Evolutionary conservation across 2,329 filamentous ascomycete species (phyloP), one percentile per base, ranked within the genome.

Genomic region (Colletotrichum lentis): DNA sequence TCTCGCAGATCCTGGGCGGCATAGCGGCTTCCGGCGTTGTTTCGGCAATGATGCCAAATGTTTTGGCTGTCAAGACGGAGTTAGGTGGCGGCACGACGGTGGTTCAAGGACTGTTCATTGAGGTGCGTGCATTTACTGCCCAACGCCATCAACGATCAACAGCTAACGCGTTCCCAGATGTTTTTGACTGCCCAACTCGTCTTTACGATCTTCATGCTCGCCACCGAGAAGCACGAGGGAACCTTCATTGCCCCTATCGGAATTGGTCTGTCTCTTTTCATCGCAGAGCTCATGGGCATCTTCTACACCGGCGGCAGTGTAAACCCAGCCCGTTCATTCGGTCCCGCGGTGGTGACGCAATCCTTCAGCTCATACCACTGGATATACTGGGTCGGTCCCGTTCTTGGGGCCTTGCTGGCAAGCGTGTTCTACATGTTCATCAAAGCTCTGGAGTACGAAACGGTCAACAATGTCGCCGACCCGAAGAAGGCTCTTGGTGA

Each of bases 211-310:
- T 86, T 89, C 76, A 90, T 92, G 85, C 82, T 92, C 57, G 90
- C 90, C 0, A 86, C 88, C 4, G 90, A 92, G 75, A 92, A 93
- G 79, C 90, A 93, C 76, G 88, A 88, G 58, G 86, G 87, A 2
- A 93, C 90, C 0, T 91, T 84, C 74, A 79, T 93, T 1, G 91
- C 90, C 0, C 91, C 91, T 0, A 79, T 93, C 5, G 90, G 88
- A 12, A 92, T 94, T 71, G 91, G 91, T 1, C 78, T 92, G 2
- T 82, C 90, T 0, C 83, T 93, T 55, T 93, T 93, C 46, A 49
- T 49, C 10, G 46, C 46, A 76, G 46, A 49, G 46, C 46, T 49
- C 22, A 49, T 24, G 46, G 46, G 46, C 20, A 80, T 82, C 41
- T 80, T 80, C 69, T 85, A 79, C 70, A 84, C 83, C 1, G 81